A percentile compares a stretch with the other conserved stretches of the same genome.
These are phyloP conservation scores for Colletotrichum cordylinicola DNA, from an alignment of 2,329 filamentous ascomycete species.

Conservation along the genomic window DNA sequence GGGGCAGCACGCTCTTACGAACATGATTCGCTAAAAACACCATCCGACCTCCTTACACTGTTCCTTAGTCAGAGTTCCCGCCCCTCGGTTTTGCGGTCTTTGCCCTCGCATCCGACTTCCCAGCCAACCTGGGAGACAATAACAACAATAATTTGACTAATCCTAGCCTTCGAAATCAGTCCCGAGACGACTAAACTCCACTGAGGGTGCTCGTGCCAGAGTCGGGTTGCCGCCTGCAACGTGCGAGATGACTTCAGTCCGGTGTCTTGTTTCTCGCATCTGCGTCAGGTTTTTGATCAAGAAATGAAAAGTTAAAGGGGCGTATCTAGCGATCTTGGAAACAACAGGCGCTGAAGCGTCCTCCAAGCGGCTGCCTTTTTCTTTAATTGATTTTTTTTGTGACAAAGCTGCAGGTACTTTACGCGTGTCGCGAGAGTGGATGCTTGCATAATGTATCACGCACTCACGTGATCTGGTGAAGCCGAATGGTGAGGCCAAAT, in stretches of 20 bases:
- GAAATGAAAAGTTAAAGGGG: not conserved
- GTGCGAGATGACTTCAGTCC: not conserved
- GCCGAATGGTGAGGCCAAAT: not conserved
- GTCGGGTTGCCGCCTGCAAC: constrained; percentile 8
- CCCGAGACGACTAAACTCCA: not conserved
- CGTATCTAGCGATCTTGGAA: not conserved
- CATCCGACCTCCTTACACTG: not conserved
- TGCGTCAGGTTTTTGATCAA: not conserved
- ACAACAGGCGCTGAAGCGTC: not conserved
- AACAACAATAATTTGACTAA: constrained; percentile 8
- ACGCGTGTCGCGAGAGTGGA: not conserved
- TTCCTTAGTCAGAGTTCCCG: not conserved
- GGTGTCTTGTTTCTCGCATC: not conserved
- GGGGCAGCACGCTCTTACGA: not conserved
- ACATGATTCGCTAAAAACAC: not conserved
- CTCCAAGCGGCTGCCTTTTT: not conserved
- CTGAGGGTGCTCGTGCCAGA: constrained; percentile 1
- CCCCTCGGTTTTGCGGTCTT: constrained; percentile 11
- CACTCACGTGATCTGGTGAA: constrained; percentile 7
- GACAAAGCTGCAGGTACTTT: not conserved
- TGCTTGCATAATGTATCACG: constrained; percentile 3
- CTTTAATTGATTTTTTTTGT: constrained; percentile 5
- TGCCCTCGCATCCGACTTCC: constrained; percentile 16
- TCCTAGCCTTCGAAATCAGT: constrained; percentile 13
- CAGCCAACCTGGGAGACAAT: constrained; percentile 14